Evolutionary conservation across 768 basidiomycete genomes (phyloP), one percentile per base, ranked within the genome.

Genomic region (Pluteus cervinus): DNA sequence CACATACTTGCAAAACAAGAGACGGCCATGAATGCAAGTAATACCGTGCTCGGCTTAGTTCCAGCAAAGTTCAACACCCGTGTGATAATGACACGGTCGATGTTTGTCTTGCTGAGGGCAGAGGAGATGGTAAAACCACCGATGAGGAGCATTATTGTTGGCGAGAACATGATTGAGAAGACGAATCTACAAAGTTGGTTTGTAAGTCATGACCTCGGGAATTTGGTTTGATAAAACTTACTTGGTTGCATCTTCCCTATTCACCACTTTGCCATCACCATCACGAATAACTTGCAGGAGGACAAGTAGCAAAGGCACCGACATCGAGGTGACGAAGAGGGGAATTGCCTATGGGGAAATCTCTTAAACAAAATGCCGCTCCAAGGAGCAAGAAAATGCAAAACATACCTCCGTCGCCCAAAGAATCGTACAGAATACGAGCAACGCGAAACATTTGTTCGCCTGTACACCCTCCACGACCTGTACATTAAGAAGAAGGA

Each of bases 341-440:
- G 96, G 92, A 42, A 98, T 92, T 16, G 93, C 91, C 90, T 94
- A n/a, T n/a, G n/a, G n/a, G n/a, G n/a, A n/a, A n/a, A n/a, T n/a
- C n/a, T n/a, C n/a, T n/a, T n/a, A n/a, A n/a, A n/a, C n/a, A n/a
- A n/a, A n/a, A n/a, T n/a, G n/a, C n/a, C n/a, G n/a, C n/a, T n/a
- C n/a, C 10, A 22, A 28, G 21, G 22, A 15, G 29, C 2, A 21
- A 34, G 37, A 35, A 20, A 17, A 24, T 25, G 2, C 7, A 16
- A 12, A 28, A 34, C 73, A 39, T 48, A 88, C 91, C 79, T 99
- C 96, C 4, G 91, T 85, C 14, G 94, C 94, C 96, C 96, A 98
- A 38, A 98, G 63, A 15, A 97, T 71, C 5, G 93, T 96, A 47
- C 88, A 87, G 48, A 98, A 88, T 2, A 81, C 66, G 32, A 99